Base-by-base conservation (phyloP, 2,329 filamentous ascomycete species). In the Aspergillus sp. region DNA sequence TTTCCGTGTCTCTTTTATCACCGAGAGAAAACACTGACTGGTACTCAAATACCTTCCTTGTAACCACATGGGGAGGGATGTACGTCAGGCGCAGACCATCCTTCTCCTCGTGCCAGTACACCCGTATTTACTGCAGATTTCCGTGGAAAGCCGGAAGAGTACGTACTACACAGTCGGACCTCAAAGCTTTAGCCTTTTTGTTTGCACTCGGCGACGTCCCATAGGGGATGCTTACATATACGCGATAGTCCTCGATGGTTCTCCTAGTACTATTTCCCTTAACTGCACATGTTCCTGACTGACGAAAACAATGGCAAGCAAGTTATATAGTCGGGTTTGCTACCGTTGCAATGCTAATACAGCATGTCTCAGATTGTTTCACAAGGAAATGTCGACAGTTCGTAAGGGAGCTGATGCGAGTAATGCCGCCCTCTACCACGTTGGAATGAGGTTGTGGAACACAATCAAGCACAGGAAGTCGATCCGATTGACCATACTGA, bases 61-160 rank as follows among this genome's bases (percentile, higher is more conserved):
- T 41, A 6, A 19, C 27, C 31, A 14, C 43, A 40, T 19, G 17
- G 48, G 33, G 7, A 57, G 37, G 39, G 37, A 50, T 35, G 35
- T 39, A 50, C 45, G 37, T 31, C 43, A 49, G 21, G 46, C 46
- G 9, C 35, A 48, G 35, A 6, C 51, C 12, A 43, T 33, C 31
- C 19, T 15, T 37, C 33, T 41, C 23, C 49, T 57, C 17, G 54
- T 48, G 37, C 31, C 23, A 37, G 57, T 46, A 50, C 48, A 37
- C 41, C 41, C 39, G 40, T 39, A 31, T 33, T 12, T 12, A 49
- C 52, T 60, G 57, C 57, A 54, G 49, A 52, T 21, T 43, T 35
- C 49, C 49, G 53, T 15, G 23, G 14, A 56, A 24, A 35, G 14
- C 37, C 39, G 21, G 21, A 31, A 35, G 31, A 39, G 35, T 23